Evolutionary conservation across 2,329 filamentous ascomycete species (phyloP), one percentile per base, ranked within the genome.

Genomic region (Harringtonia lauricola): DNA sequence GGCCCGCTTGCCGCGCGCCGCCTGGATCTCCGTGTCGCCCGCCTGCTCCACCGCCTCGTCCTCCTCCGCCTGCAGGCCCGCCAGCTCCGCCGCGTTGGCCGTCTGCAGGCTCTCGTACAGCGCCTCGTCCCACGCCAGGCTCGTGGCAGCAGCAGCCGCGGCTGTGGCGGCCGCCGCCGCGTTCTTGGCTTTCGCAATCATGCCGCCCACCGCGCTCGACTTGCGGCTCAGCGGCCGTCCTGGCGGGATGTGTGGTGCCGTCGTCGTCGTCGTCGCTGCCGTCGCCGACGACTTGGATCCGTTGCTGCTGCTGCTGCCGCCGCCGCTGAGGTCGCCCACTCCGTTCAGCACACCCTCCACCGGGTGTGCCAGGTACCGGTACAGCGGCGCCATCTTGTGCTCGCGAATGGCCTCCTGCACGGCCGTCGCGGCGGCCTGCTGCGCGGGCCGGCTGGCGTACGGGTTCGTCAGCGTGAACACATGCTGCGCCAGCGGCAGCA

Each of bases 21-120:
- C 86, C 66, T 90, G 81, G 52, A 98, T 81, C 67, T 98, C 92
- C 13, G 87, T 95, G 58, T 98, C 92, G 44, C 92, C 92, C 47
- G 90, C 90, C 64, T 94, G 89, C 73, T 98, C 92, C 34, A 84
- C 83, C 10, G 92, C 92, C 60, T 98, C 89, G 49, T 95, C 90
- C 63, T 90, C 83, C 64, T 92, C 86, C 64, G 88, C 88, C 66
- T 89, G 80, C 56, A 84, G 79, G 41, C 68, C 74, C 52, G 84
- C 82, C 39, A 90, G 68, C 68, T 90, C 84, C 56, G 76, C 74
- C 54, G 86, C 83, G 55, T 92, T 92, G 51, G 86, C 82, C 51
- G 76, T 77, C 61, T 82, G 78, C 52, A 92, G 67, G 59, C 77
- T 74, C 56, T 85, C 76, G 61, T 95, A 96, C 48, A 95, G 68